These are phyloP conservation scores for Coniella vitis DNA, from an alignment of 2,329 filamentous ascomycete genomes.

Conservation along the genomic window DNA sequence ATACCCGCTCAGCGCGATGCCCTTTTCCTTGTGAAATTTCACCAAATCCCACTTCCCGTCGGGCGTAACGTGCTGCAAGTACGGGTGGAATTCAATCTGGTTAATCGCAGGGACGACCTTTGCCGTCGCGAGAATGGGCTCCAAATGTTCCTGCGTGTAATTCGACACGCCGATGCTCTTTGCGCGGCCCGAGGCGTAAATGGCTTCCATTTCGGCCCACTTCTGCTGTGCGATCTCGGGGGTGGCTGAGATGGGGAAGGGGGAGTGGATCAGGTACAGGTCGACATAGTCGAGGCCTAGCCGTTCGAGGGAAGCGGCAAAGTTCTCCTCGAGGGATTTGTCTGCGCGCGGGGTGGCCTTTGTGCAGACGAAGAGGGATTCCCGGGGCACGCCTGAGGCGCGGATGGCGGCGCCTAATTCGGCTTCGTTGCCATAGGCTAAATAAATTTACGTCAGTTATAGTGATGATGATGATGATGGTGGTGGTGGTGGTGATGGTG, in stretches of 20 bases:
- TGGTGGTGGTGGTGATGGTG: too few relatives aligned
- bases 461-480: too few relatives aligned
- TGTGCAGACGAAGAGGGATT: slow-evolving; percentile 13
- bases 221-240: slow-evolving; percentile 43
- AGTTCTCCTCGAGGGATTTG: slow-evolving; percentile 36
- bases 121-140: slow-evolving; percentile 47
- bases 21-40: slow-evolving; percentile 29
- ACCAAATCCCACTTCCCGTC: slow-evolving; percentile 36
- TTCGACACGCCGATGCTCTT: slow-evolving; percentile 70
- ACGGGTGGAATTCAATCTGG: slow-evolving; percentile 70
- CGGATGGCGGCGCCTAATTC: slow-evolving; percentile 13
- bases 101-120: slow-evolving; percentile 58
- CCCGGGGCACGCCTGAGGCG: slow-evolving; percentile 4
- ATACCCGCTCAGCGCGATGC: slow-evolving; percentile 51
- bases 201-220: slow-evolving; percentile 51
- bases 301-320: slow-evolving; percentile 51
- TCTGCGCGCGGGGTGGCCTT: slow-evolving; percentile 10
- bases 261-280: slow-evolving; percentile 32
- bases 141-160: slow-evolving; percentile 48
- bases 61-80: slow-evolving; percentile 35
- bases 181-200: slow-evolving; percentile 55
- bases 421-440: slow-evolving; percentile 13
- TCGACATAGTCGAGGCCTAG: slow-evolving; percentile 62
- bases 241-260: slow-evolving; percentile 1
- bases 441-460: too few relatives aligned